Base-by-base conservation (phyloP, 176 grass and related monocot genomes). In the Metroxylon sagu region DNA sequence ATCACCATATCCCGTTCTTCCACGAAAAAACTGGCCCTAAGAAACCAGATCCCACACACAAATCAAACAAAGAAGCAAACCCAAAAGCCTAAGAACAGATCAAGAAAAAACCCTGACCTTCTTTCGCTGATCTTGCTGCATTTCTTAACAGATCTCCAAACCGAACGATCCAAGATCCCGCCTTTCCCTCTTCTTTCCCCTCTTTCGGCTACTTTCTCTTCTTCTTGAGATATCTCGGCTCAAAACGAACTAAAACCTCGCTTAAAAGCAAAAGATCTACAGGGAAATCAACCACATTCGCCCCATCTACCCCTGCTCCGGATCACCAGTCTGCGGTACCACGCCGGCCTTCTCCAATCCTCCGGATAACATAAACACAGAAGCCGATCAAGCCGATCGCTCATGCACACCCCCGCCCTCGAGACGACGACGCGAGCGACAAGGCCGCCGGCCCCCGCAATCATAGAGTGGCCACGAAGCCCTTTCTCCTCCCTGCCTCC, bases 121-220 rank as follows among this genome's bases (percentile, higher is more conserved):
- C 59, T 76, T 81, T 65, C 71, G 50, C 58, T 81, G 79, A 71
- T 75, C 79, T 29, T 71, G 71, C 57, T 81, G 79, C 79, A 81
- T 81, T 59, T 65, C 64, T 49, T 25, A 65, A 2, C 19, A 52
- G 10, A 55, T 21, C 18, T 21, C 52, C 51, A 21, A 16, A 6
- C 29, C 19, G 14, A 56, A 19, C 26, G 54, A 54, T 55, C 51
- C 52, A 56, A 68, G 12, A 6, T 57, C 72, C n/a, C 43, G 18
- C 51, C 70, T 74, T 63, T 57, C 14, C 27, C 39, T 48, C 18
- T 62, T 26, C n/a, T 30, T 54, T 15, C 5, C 29, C 25, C 54
- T 49, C 5, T 57, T 18, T 55, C 49, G 48, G 25, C 68, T 53
- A 63, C 29, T 12, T 10, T 18, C 5, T 51, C 26, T 27, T 18